Evolutionary conservation across 768 basidiomycete genomes (phyloP).

Genomic region (Boletus tylopilopsis): DNA sequence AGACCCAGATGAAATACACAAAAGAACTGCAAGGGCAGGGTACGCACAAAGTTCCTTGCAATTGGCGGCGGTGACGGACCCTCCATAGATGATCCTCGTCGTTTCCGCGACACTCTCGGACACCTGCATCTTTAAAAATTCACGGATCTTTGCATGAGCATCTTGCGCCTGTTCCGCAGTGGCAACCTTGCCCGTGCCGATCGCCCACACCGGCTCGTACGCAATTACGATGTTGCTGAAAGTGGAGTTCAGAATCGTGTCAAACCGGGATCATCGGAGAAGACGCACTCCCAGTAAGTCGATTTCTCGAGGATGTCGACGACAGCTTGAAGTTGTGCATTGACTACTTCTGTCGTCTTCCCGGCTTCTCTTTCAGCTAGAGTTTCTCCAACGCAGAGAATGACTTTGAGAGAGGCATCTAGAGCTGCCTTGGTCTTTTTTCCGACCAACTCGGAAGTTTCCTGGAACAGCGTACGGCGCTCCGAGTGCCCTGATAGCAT

Average conservation of each 20-base stretch:
- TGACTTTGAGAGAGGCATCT: slow-evolving; percentile 72
- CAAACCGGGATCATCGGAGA: neutral
- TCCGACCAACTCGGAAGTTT: slow-evolving; percentile 79
- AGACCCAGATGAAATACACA: neutral
- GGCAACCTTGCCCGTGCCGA: slow-evolving; percentile 96
- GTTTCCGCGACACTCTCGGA: slow-evolving; percentile 64
- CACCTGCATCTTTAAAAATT: slow-evolving; percentile 63
- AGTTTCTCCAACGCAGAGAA: slow-evolving; percentile 96
- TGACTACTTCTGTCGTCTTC: slow-evolving; percentile 74
- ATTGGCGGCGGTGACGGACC: slow-evolving; percentile 88
- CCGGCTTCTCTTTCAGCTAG: slow-evolving; percentile 80
- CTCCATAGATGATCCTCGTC: slow-evolving; percentile 93
- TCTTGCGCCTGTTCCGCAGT: slow-evolving; percentile 91
- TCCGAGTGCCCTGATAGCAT: slow-evolving; percentile 82
- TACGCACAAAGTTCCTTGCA: slow-evolving; percentile 79
- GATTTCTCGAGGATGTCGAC: slow-evolving; percentile 52
- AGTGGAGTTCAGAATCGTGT: neutral
- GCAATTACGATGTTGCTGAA: slow-evolving; percentile 87
- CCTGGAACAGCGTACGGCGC: slow-evolving; percentile 88
- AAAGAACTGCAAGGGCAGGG: neutral
- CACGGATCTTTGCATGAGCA: slow-evolving; percentile 79
- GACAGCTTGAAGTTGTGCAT: slow-evolving; percentile 77
- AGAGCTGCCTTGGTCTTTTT: slow-evolving; percentile 84
- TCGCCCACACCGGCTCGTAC: slow-evolving; percentile 98
- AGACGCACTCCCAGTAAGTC: slow-evolving; percentile 74